These are phyloP conservation scores for Stemphylium lycopersici DNA, from an alignment of 2,329 filamentous ascomycete genomes.

Conservation along the genomic window DNA sequence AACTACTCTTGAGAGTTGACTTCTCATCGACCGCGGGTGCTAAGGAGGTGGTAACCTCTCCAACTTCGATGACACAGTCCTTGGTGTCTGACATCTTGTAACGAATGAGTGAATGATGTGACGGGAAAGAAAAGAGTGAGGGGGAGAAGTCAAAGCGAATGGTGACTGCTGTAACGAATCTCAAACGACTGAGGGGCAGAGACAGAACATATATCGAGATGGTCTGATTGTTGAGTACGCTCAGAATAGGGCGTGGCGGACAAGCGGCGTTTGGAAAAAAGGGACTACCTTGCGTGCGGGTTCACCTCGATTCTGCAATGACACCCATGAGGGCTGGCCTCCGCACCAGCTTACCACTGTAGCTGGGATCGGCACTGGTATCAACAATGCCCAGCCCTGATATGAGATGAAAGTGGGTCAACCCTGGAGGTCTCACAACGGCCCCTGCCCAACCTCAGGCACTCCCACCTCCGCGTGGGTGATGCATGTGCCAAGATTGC, in stretches of 20 bases:
- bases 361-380: conserved; percentile 12
- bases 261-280: conserved; percentile 4
- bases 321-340: conserved; percentile 4
- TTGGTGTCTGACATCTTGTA: conserved; percentile 32
- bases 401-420: conserved; percentile 8
- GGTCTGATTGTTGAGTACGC: conserved; percentile 1
- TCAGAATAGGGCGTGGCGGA: conserved; percentile 5
- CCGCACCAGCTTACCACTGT: conserved; percentile 2
- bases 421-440: background rate
- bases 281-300: conserved; percentile 1
- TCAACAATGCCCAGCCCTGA: conserved; percentile 6
- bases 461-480: background rate
- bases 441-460: conserved; percentile 12
- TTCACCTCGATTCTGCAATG: conserved; percentile 11
- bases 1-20: conserved; percentile 4
- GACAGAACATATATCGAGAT: conserved; percentile 10
- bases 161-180: conserved; percentile 22
- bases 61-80: conserved; percentile 32
- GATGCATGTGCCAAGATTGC: conserved; percentile 8
- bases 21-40: conserved; percentile 14
- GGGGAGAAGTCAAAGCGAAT: conserved; percentile 28
- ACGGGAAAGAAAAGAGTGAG: conserved; percentile 10
- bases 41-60: conserved; percentile 21
- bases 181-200: conserved; percentile 4
- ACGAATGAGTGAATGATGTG: conserved; percentile 17